Base-by-base conservation (phyloP, 768 basidiomycete species). In the Mycena vitilis region DNA sequence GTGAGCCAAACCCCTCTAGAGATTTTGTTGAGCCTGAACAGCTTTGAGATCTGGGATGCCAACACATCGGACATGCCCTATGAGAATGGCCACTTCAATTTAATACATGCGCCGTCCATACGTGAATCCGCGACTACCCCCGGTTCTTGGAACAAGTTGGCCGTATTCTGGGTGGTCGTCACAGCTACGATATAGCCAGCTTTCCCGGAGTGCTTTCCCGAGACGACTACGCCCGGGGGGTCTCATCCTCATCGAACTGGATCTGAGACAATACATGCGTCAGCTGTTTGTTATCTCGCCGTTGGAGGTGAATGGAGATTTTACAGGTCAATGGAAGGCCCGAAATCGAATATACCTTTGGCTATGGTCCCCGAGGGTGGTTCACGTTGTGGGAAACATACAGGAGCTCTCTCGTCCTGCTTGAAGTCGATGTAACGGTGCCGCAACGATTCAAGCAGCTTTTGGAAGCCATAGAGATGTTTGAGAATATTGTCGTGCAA, bases 181-280 rank as follows among this genome's bases (percentile, higher is more conserved):
- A n/a, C n/a, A n/a, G n/a, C n/a, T n/a, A n/a, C n/a, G n/a, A n/a
- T n/a, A n/a, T n/a, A n/a, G n/a, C n/a, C n/a, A n/a, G n/a, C n/a
- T n/a, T n/a, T n/a, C n/a, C n/a, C n/a, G n/a, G n/a, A n/a, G n/a
- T n/a, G n/a, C n/a, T n/a, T n/a, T n/a, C n/a, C n/a, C n/a, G n/a
- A n/a, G n/a, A n/a, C n/a, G n/a, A n/a, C n/a, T 92, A 42, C 88
- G 89, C 38, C 90, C 90, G 38, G 91, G 91, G 64, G 91, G 91
- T 93, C 51, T 91, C 69, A 85, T 92, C 64, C 78, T 92, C 47
- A 86, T 91, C 64, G 91, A 92, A 65, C 84, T 85, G 34, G 89
- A 87, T 70, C 82, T 84, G 62, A 81, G 80, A 60, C 90, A 88
- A 12, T 79, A 84, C 23, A 82, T 81, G 25, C 23, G 62, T 49